These are phyloP conservation scores for Punctularia strigosozonata DNA, from an alignment of 768 basidiomycete species.

Conservation along the genomic window DNA sequence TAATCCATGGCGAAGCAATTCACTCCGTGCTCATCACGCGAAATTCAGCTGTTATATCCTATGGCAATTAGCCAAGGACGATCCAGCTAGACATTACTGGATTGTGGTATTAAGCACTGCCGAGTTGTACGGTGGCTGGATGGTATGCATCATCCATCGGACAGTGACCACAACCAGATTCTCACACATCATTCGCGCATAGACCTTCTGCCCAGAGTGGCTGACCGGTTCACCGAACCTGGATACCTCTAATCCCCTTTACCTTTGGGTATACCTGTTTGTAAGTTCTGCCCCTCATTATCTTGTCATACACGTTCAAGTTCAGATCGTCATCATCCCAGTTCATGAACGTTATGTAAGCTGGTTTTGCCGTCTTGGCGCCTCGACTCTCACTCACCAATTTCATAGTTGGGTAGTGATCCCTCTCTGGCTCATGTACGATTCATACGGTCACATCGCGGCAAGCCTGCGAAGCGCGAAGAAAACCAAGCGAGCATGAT, in stretches of 20 bases:
- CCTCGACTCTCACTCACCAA: neutral
- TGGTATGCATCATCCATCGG: neutral
- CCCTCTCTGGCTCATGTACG: slow-evolving; percentile 65
- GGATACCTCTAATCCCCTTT: slow-evolving; percentile 55
- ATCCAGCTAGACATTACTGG: slow-evolving; percentile 70
- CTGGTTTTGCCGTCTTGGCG: slow-evolving; percentile 3
- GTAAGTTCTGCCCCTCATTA: slow-evolving; percentile 29
- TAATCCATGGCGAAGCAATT: too few species aligned
- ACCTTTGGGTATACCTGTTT: slow-evolving; percentile 73
- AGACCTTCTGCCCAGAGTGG: slow-evolving; percentile 89
- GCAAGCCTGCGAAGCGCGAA: too few species aligned
- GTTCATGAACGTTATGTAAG: slow-evolving; percentile 78
- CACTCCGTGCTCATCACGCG: too few species aligned
- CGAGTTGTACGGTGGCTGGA: slow-evolving; percentile 69
- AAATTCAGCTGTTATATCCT: slow-evolving; percentile 65
- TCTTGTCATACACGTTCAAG: neutral
- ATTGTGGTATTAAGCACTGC: slow-evolving; percentile 64
- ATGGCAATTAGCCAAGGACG: slow-evolving; percentile 47
- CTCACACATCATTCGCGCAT: slow-evolving; percentile 38
- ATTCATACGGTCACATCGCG: slow-evolving; percentile 67
- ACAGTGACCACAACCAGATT: neutral
- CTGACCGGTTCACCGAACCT: slow-evolving; percentile 62
- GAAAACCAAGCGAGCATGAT: too few species aligned
- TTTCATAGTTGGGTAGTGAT: slow-evolving; percentile 63
- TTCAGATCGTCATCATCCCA: slow-evolving; percentile 15